A percentile compares a stretch with the other conserved stretches of the same genome.
These are phyloP conservation scores for Yarrowia yakushimensis DNA, from an alignment of 805 yeast species.

Conservation along the genomic window DNA sequence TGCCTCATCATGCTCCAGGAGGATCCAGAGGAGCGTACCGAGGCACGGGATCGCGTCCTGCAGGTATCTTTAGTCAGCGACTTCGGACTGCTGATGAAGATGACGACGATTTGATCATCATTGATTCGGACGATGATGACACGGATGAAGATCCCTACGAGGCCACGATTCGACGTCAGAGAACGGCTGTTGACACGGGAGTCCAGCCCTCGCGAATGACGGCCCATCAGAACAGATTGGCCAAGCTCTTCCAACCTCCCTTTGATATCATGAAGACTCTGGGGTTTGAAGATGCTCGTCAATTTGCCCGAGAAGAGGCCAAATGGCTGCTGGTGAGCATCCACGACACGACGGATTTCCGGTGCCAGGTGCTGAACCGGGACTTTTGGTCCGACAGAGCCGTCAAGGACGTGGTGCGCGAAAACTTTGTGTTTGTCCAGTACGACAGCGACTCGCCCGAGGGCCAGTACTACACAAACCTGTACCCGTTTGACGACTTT, in stretches of 20 bases:
- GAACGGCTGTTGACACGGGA: constrained; percentile 10
- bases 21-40: neutral
- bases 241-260: constrained; percentile 86
- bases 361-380: constrained; percentile 84
- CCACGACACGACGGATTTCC: constrained; percentile 80
- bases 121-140: constrained; percentile 43
- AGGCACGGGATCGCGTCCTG: constrained; percentile 29
- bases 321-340: constrained; percentile 87
- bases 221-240: constrained; percentile 63
- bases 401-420: constrained; percentile 60
- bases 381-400: constrained; percentile 81
- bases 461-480: constrained; percentile 67
- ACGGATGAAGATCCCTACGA: constrained; percentile 38
- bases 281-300: constrained; percentile 70
- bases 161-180: constrained; percentile 28
- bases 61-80: constrained; percentile 54
- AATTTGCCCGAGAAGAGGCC: constrained; percentile 55
- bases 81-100: constrained; percentile 24
- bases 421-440: constrained; percentile 78
- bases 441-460: constrained; percentile 73
- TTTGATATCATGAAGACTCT: constrained; percentile 75
- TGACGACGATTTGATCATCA: constrained; percentile 28
- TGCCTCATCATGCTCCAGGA: constrained; percentile 24
- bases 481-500: constrained; percentile 64
- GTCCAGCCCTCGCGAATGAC: constrained; percentile 41